A percentile compares a stretch with the other conserved stretches of the same genome.
Conservation (phyloP, 2,329 filamentous ascomycete species). For the Alternaria gaisen region DNA sequence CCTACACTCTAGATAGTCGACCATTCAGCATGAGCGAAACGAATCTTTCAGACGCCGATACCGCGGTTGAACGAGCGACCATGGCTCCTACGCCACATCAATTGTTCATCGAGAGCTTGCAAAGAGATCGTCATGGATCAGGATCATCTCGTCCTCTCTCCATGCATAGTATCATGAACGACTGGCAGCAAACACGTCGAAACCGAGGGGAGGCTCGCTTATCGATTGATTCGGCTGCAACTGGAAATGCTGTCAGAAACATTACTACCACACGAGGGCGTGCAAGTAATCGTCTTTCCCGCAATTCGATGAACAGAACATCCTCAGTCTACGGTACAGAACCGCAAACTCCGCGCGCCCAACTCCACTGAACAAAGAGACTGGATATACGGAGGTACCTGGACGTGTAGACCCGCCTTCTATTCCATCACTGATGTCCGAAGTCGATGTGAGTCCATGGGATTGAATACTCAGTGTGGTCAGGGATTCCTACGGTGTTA, state of each 20-base stretch:
- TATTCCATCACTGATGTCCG: not conserved
- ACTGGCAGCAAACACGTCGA: slow-evolving; percentile 16
- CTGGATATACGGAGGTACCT: not conserved
- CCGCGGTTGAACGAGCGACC: slow-evolving; percentile 12
- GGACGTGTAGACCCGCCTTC: not conserved
- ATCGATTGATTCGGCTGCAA: slow-evolving; percentile 16
- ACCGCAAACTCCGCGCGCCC: not conserved
- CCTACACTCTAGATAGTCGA: not conserved
- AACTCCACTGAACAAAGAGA: slow-evolving; percentile 2
- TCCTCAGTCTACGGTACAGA: slow-evolving; percentile 9
- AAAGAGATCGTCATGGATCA: slow-evolving; percentile 12
- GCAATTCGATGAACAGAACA: not conserved
- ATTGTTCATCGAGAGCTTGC: slow-evolving; percentile 6
- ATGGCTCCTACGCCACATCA: slow-evolving; percentile 8
- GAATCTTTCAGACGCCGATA: slow-evolving; percentile 18
- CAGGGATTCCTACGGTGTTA: too few species aligned
- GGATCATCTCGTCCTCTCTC: slow-evolving; percentile 17
- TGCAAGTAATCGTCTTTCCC: slow-evolving; percentile 11
- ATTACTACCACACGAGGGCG: slow-evolving; percentile 4
- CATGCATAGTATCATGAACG: slow-evolving; percentile 2
- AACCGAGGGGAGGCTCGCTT: slow-evolving; percentile 14
- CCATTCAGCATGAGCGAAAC: slow-evolving; percentile 22
- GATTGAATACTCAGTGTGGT: not conserved
- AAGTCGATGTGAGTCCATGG: not conserved
- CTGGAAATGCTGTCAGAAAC: slow-evolving; percentile 12